Conservation (phyloP, 2,329 filamentous ascomycete genomes). For the Drechslerella dactyloides region DNA sequence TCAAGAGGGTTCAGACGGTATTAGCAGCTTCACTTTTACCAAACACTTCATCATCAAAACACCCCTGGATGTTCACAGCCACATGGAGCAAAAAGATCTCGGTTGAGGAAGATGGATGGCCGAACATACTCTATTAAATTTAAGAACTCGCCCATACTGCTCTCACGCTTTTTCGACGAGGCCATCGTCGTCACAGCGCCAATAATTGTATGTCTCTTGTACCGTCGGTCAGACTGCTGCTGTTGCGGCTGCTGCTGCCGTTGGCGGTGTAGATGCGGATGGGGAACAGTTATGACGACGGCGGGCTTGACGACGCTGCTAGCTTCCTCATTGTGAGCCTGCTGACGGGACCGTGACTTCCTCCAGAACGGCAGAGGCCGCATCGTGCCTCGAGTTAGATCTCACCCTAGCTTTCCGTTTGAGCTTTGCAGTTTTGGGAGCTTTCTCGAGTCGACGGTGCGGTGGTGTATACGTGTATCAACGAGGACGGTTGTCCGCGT, state of each 20-base stretch:
- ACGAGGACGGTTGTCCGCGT: background rate
- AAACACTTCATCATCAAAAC: too few relatives aligned
- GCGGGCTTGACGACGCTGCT: constrained; percentile 6
- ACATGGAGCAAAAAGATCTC: too few relatives aligned
- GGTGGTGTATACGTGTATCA: background rate
- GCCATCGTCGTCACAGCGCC: constrained; percentile 34
- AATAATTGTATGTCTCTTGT: constrained; percentile 5
- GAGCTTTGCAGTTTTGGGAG: background rate
- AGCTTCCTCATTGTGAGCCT: constrained; percentile 11
- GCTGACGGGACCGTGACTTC: constrained; percentile 9
- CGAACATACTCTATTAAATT: constrained; percentile 41
- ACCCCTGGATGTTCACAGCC: too few relatives aligned
- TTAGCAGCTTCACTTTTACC: constrained; percentile 5
- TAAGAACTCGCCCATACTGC: constrained; percentile 30
- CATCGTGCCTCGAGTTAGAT: constrained; percentile 12
- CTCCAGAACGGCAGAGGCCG: constrained; percentile 7
- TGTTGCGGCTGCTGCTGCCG: background rate
- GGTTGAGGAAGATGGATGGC: too few relatives aligned
- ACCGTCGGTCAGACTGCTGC: constrained; percentile 6
- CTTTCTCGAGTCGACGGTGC: background rate
- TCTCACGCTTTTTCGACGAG: constrained; percentile 38
- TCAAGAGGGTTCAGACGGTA: background rate
- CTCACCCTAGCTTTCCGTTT: constrained; percentile 1
- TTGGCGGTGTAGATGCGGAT: background rate
- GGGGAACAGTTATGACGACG: background rate